A percentile compares a stretch with the other conserved stretches of the same genome.
phyloP scores from a whole-genome alignment of 169 alveolate genomes.

The Plasmodium blacklocki region DNA sequence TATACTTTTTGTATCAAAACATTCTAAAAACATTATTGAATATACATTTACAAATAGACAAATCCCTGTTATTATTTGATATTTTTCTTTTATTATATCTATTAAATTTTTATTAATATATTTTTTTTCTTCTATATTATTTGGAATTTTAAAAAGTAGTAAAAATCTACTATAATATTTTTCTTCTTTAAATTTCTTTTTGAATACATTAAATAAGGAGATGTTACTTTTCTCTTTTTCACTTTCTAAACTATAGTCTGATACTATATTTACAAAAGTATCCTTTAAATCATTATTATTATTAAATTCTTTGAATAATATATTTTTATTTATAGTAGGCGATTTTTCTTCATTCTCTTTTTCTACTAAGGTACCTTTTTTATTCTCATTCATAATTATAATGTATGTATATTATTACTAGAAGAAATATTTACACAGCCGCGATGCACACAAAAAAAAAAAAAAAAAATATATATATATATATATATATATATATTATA shows the following conservation, averaged over 20 bases:
- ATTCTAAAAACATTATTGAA: conserved; percentile 48
- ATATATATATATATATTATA: background rate
- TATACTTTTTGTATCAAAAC: conserved; percentile 10
- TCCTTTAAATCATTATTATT: conserved; percentile 34
- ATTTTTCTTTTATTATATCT: conserved; percentile 7
- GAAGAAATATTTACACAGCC: too few relatives aligned
- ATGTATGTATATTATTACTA: too few relatives aligned
- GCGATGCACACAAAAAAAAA: too few relatives aligned
- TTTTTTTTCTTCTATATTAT: conserved; percentile 15
- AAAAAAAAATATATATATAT: background rate
- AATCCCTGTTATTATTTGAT: conserved; percentile 29
- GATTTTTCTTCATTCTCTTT: conserved; percentile 32
- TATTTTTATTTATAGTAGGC: conserved; percentile 26
- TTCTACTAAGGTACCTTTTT: conserved; percentile 8
- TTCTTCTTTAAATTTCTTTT: conserved; percentile 61
- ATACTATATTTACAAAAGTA: conserved; percentile 28
- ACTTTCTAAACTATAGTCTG: conserved; percentile 63
- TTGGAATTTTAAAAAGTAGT: conserved; percentile 34
- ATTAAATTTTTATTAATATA: conserved; percentile 4
- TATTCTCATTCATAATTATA: conserved; percentile 28
- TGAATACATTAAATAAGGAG: conserved; percentile 35
- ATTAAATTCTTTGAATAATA: conserved; percentile 42
- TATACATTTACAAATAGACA: conserved; percentile 24
- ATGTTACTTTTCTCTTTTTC: conserved; percentile 67
- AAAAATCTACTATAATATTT: conserved; percentile 32